Evolutionary conservation across 192 early-diverging fungal species (phyloP).

Genomic region (Backusella westeae): DNA sequence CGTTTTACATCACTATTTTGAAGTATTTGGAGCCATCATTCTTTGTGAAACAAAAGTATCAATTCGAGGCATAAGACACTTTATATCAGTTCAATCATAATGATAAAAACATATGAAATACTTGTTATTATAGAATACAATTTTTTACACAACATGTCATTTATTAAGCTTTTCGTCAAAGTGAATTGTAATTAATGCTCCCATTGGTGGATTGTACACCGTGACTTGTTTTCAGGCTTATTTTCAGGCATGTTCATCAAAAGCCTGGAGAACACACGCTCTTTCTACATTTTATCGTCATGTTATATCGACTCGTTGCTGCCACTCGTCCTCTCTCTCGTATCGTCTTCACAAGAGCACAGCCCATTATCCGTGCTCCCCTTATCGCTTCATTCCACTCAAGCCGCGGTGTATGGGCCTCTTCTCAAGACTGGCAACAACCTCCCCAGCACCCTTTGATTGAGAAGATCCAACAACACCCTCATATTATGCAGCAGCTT

Average conservation of each 20-base stretch:
- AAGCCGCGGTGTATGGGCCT: neutral
- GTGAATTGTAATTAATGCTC: too few species aligned
- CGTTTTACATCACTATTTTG: too few species aligned
- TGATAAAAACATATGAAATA: too few species aligned
- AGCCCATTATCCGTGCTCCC: neutral
- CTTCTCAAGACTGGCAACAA: conserved; percentile 8
- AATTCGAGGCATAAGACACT: neutral
- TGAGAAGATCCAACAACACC: conserved; percentile 18
- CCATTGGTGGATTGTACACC: neutral
- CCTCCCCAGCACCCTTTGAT: conserved; percentile 25
- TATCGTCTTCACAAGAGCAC: neutral
- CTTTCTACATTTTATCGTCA: neutral
- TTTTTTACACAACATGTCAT: too few species aligned
- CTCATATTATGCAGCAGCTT: conserved; percentile 30
- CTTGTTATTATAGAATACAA: too few species aligned
- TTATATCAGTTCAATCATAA: too few species aligned
- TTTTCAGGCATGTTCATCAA: neutral
- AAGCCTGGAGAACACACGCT: neutral
- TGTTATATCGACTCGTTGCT: neutral
- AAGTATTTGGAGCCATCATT: too few species aligned
- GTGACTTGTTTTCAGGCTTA: neutral
- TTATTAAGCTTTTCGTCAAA: too few species aligned
- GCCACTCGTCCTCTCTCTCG: neutral
- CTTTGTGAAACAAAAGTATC: too few species aligned
- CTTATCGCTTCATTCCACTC: neutral